Base-by-base conservation (phyloP, 345 rosid species). In the Pistacia integerrima region DNA sequence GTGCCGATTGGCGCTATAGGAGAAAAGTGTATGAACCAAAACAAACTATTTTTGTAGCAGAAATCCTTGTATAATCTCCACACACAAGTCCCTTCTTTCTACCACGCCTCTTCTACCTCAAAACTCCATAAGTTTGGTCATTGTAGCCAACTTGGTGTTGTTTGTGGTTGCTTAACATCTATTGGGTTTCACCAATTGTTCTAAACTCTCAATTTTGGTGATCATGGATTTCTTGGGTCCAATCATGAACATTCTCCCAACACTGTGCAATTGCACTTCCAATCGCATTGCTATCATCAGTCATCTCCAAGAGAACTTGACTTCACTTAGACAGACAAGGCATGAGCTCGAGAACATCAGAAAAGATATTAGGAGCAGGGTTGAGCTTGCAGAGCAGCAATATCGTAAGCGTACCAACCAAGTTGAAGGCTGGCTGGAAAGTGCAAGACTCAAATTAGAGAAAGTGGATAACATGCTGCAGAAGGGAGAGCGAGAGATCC, bases 381-480 rank as follows among this genome's bases (percentile, higher is more conserved):
- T 48, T 13, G 28, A 67, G 36, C 55, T 30, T 30, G 33, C 6
- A 22, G 58, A 67, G 22, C 13, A 52, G 46, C 61, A 30, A 17
- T 14, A 17, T 16, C 5, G 2, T 1, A 33, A 9, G 20, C 25
- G 14, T 6, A 14, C 46, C 2, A 52, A 69, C 20, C 14, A 5
- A 54, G 73, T 69, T 14, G 2, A 69, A 17, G 28, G 8, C 14
- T 69, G 61, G 61, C n/a, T 75, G 35, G 30, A 38, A 14, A 75
- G 11, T 0, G 2, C 33, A 4, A 67, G 10, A 14, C 1, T 1
- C 0, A 3, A 3, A 13, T 0, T 48, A 49, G 10, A 12, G 6
- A 38, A 68, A 49, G 41, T 52, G 12, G 30, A 22, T 1, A 35
- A 20, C 11, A 11, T 36, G 3, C 13, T 52, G 44, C 4, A 22